phyloP scores from a whole-genome alignment of 495 filamentous ascomycete genomes.

The Penicillium verhagenii region DNA sequence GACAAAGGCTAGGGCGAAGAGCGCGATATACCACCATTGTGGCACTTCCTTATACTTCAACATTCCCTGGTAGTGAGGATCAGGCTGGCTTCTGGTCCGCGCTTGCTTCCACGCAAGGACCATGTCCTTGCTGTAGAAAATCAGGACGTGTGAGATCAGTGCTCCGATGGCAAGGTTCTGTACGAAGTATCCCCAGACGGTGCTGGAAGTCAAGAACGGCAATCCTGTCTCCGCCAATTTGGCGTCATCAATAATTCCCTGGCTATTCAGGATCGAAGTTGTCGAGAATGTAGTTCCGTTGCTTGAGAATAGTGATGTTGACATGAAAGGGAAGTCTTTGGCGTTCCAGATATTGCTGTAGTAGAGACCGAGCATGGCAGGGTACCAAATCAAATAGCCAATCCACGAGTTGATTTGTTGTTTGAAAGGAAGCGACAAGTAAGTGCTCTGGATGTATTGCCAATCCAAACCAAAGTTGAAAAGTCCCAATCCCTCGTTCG shows the following conservation, averaged over 20 bases:
- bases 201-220: constrained; percentile 17
- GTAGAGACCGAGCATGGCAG: constrained; percentile 39
- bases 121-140: constrained; percentile 33
- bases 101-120: constrained; percentile 23
- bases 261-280: constrained; percentile 26
- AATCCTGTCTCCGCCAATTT: constrained; percentile 31
- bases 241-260: constrained; percentile 23
- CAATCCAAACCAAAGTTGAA: constrained; percentile 48
- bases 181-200: constrained; percentile 15
- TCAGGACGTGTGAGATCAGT: constrained; percentile 25
- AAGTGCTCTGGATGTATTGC: constrained; percentile 45
- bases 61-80: constrained; percentile 47
- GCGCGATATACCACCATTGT: constrained; percentile 34
- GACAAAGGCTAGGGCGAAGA: constrained; percentile 28
- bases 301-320: constrained; percentile 32
- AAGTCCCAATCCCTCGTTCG: constrained; percentile 45
- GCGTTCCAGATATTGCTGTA: constrained; percentile 54
- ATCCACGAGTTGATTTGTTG: constrained; percentile 41
- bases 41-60: constrained; percentile 51
- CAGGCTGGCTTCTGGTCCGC: constrained; percentile 20
- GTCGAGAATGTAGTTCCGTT: constrained; percentile 23
- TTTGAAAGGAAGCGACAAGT: constrained; percentile 26
- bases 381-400: constrained; percentile 44
- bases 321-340: constrained; percentile 51
- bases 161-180: constrained; percentile 23